Evolutionary conservation across 345 rosid genomes (phyloP).

Genomic region (Eucalyptus caleyi): DNA sequence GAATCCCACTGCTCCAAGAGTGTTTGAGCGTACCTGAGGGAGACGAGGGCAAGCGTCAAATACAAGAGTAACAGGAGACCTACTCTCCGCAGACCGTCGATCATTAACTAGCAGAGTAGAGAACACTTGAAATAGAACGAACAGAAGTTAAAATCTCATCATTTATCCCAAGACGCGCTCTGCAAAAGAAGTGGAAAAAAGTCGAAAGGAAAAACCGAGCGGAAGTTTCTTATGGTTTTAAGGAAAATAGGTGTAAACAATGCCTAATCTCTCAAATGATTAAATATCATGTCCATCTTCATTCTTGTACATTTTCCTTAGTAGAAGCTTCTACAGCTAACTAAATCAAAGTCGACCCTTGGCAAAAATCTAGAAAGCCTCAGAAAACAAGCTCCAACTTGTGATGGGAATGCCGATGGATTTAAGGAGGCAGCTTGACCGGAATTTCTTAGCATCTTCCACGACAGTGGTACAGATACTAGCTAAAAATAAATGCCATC

Average conservation of each 20-base stretch:
- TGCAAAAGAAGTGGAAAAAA: not conserved
- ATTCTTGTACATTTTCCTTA: not conserved
- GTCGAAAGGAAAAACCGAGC: not conserved
- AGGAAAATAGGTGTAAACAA: not conserved
- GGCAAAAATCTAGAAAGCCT: not conserved
- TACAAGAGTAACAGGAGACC: not conserved
- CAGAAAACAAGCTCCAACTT: not conserved
- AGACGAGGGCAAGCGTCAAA: not conserved
- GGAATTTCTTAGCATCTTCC: not conserved
- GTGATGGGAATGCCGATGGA: not conserved
- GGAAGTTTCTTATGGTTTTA: not conserved
- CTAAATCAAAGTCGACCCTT: not conserved
- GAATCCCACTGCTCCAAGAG: slow-evolving; percentile 85
- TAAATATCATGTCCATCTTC: not conserved
- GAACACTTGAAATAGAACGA: not conserved
- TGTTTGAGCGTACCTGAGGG: slow-evolving; percentile 76
- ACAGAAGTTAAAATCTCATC: not conserved
- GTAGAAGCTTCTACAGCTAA: not conserved
- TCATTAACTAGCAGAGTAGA: not conserved
- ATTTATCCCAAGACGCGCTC: not conserved
- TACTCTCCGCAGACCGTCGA: not conserved
- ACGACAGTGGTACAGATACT: not conserved
- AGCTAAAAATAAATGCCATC: not conserved
- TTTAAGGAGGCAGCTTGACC: not conserved
- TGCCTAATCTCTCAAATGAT: not conserved